Percentiles rank a stretch among this genome's conserved stretches.
These are phyloP conservation scores for Pyronema omphalodes DNA, from an alignment of 495 filamentous ascomycete genomes.

Conservation along the genomic window DNA sequence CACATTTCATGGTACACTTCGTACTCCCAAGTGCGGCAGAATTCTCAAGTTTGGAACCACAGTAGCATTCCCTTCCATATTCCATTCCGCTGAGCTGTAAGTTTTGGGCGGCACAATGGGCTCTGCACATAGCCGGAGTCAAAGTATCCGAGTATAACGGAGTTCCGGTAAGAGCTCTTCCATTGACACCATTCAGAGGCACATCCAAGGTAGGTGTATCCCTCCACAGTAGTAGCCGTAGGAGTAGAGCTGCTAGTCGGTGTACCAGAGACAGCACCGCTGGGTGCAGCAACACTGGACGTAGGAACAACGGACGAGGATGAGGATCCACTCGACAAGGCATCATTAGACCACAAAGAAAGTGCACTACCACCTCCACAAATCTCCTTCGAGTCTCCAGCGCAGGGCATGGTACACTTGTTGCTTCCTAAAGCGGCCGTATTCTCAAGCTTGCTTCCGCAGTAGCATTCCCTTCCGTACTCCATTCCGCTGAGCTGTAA, in stretches of 20 bases:
- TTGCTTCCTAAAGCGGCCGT: conserved; percentile 15
- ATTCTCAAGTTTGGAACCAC: conserved; percentile 31
- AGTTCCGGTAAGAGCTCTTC: conserved; percentile 32
- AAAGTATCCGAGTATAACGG: conserved; percentile 24
- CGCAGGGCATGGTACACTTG: conserved; percentile 37
- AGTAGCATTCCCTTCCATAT: conserved; percentile 55
- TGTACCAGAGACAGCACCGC: background rate
- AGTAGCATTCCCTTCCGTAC: conserved; percentile 56
- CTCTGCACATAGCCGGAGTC: conserved; percentile 42
- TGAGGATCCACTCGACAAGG: background rate
- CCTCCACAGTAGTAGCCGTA: background rate
- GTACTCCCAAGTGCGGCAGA: conserved; percentile 11
- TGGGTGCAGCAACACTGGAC: background rate
- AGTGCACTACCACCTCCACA: conserved; percentile 38
- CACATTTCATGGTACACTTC: conserved; percentile 13
- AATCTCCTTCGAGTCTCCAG: conserved; percentile 33
- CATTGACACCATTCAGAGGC: conserved; percentile 35
- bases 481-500: conserved; percentile 46
- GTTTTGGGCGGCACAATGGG: conserved; percentile 19
- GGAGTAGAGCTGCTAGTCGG: background rate
- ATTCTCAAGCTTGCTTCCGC: conserved; percentile 32
- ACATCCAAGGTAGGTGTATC: conserved; percentile 30
- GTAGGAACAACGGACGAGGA: background rate
- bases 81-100: conserved; percentile 46
- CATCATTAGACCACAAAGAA: background rate